Evolutionary conservation across 2,329 filamentous ascomycete genomes (phyloP).

Genomic region (Microdochium nivale): DNA sequence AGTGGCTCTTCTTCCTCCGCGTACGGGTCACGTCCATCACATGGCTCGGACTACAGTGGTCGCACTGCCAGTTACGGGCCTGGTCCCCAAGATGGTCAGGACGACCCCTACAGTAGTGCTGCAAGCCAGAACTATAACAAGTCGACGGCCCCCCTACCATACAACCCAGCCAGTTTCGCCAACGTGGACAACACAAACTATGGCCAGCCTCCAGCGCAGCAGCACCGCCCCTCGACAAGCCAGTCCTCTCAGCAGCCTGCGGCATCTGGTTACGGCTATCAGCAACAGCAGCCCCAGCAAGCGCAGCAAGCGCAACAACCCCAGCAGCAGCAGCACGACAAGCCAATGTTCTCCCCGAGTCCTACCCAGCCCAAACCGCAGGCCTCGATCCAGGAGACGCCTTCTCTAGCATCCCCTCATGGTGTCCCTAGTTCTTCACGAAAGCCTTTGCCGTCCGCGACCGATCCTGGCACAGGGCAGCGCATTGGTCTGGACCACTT

Average conservation of each 20-base stretch:
- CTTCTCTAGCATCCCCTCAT: constrained; percentile 22
- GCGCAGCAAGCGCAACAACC: too few relatives aligned
- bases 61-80: constrained; percentile 20
- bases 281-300: constrained; percentile 20
- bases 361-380: constrained; percentile 28
- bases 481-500: constrained; percentile 96
- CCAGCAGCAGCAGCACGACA: constrained; percentile 15
- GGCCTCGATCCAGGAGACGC: constrained; percentile 25
- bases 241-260: constrained; percentile 5
- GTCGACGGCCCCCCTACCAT: constrained; percentile 45
- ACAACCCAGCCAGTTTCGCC: constrained; percentile 73
- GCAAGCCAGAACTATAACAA: constrained; percentile 15
- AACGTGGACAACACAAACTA: constrained; percentile 43
- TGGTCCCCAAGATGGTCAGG: constrained; percentile 12
- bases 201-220: constrained; percentile 25
- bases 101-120: constrained; percentile 16
- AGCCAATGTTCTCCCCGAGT: constrained; percentile 18
- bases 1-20: constrained; percentile 34
- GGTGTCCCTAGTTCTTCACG: constrained; percentile 27
- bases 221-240: constrained; percentile 19
- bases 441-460: constrained; percentile 63
- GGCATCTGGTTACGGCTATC: constrained; percentile 9
- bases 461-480: constrained; percentile 63
- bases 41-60: constrained; percentile 21
- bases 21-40: constrained; percentile 16